These are phyloP conservation scores for Trichoderma cornu-damae DNA, from an alignment of 2,329 filamentous ascomycete species.

Conservation along the genomic window DNA sequence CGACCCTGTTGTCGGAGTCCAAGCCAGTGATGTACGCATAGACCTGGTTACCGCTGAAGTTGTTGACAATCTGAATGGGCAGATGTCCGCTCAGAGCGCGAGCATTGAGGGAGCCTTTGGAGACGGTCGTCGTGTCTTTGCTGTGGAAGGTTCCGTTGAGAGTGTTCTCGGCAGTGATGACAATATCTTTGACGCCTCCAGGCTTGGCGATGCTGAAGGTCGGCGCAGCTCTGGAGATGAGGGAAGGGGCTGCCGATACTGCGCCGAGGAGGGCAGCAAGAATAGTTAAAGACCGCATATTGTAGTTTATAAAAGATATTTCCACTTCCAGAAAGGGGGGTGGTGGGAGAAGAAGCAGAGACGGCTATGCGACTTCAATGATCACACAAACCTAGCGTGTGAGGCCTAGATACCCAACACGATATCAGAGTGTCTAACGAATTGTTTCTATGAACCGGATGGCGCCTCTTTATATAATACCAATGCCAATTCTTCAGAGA, in stretches of 20 bases:
- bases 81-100: conserved; percentile 21
- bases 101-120: not conserved
- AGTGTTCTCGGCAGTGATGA: not conserved
- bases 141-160: conserved; percentile 8
- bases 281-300: not conserved
- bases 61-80: conserved; percentile 39
- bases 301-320: not conserved
- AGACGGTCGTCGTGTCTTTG: not conserved
- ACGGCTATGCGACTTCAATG: not conserved
- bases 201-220: not conserved
- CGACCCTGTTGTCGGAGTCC: conserved; percentile 36
- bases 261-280: conserved; percentile 1
- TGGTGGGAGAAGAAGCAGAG: not conserved
- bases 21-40: conserved; percentile 44
- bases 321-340: not conserved
- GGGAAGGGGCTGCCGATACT: conserved; percentile 2
- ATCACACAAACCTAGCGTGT: not conserved
- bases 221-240: not conserved
- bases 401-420: not conserved
- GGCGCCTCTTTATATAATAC: not conserved
- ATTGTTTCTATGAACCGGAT: not conserved
- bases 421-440: not conserved
- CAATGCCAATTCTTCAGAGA: not conserved
- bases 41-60: conserved; percentile 35
- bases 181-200: not conserved